phyloP scores from a whole-genome alignment of 140 eudicot genomes.

The Oenanthe javanica region DNA sequence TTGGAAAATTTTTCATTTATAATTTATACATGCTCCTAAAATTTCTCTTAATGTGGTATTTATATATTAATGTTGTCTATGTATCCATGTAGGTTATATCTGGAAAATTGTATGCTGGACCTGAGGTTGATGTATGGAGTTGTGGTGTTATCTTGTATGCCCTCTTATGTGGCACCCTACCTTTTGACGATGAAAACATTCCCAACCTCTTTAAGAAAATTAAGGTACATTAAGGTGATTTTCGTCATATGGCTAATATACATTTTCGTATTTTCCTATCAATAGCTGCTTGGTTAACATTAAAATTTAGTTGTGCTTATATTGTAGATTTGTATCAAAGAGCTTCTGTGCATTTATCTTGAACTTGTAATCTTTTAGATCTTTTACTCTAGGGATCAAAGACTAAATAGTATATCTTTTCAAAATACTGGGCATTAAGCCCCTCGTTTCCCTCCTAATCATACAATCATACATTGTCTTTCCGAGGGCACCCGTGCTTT shows the following conservation, averaged over 20 bases:
- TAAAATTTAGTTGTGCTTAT: not conserved
- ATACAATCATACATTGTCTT: not conserved
- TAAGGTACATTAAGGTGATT: constrained; percentile 27
- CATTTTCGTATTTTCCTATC: not conserved
- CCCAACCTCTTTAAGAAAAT: constrained; percentile 57
- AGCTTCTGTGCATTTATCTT: not conserved
- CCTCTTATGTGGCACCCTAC: constrained; percentile 54
- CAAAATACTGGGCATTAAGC: not conserved
- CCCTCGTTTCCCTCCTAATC: not conserved
- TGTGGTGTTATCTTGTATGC: constrained; percentile 59
- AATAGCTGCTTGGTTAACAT: not conserved
- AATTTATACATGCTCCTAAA: not conserved
- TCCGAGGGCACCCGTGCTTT: not conserved
- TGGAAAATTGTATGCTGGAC: constrained; percentile 55
- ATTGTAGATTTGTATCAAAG: not conserved
- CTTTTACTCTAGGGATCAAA: too few relatives aligned
- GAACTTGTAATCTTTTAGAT: not conserved
- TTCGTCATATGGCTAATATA: not conserved
- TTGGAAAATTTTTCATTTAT: not conserved
- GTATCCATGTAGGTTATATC: constrained; percentile 36
- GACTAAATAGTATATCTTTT: not conserved
- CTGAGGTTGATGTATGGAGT: constrained; percentile 65
- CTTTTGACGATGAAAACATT: constrained; percentile 57
- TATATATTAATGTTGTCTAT: not conserved
- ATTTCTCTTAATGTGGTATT: not conserved